A percentile compares a stretch with the other conserved stretches of the same genome.
Evolutionary conservation across 2,329 filamentous ascomycete species (phyloP).

Genomic region (Monosporascus sp.): DNA sequence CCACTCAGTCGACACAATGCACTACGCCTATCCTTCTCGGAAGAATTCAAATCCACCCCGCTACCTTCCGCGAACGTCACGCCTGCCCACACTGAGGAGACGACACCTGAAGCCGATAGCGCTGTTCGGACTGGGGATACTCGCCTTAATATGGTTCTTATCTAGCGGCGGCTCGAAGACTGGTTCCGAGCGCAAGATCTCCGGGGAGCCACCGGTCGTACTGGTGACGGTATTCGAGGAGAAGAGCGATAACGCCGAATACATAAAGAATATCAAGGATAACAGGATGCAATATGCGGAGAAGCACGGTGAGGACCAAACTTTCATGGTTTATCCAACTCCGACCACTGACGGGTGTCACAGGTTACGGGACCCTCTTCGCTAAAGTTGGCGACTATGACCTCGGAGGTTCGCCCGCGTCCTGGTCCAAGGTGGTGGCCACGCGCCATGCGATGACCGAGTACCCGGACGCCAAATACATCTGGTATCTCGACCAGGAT

Average conservation of each 20-base stretch:
- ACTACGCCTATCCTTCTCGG: constrained; percentile 83
- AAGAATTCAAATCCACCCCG: constrained; percentile 74
- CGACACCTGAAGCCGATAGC: constrained; percentile 57
- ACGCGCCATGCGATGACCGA: constrained; percentile 82
- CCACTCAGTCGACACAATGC: constrained; percentile 52
- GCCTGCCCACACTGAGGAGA: constrained; percentile 51
- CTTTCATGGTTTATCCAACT: background rate
- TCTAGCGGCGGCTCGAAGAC: constrained; percentile 28
- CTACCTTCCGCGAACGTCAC: constrained; percentile 58
- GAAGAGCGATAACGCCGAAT: constrained; percentile 56
- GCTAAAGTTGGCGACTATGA: constrained; percentile 72
- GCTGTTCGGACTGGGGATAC: constrained; percentile 46
- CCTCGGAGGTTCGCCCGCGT: constrained; percentile 51
- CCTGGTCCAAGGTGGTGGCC: constrained; percentile 78
- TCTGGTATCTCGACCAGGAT: constrained; percentile 85
- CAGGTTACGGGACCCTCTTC: constrained; percentile 85
- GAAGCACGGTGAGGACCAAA: constrained; percentile 63
- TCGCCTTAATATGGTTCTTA: constrained; percentile 59
- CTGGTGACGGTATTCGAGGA: constrained; percentile 82
- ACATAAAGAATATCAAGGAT: constrained; percentile 68
- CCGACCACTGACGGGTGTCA: constrained; percentile 8
- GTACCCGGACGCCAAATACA: constrained; percentile 69
- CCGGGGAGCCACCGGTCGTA: constrained; percentile 61
- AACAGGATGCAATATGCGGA: constrained; percentile 83
- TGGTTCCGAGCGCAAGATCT: constrained; percentile 31